Evolutionary conservation across 345 rosid species (phyloP).

Genomic region (Acer saccharum): DNA sequence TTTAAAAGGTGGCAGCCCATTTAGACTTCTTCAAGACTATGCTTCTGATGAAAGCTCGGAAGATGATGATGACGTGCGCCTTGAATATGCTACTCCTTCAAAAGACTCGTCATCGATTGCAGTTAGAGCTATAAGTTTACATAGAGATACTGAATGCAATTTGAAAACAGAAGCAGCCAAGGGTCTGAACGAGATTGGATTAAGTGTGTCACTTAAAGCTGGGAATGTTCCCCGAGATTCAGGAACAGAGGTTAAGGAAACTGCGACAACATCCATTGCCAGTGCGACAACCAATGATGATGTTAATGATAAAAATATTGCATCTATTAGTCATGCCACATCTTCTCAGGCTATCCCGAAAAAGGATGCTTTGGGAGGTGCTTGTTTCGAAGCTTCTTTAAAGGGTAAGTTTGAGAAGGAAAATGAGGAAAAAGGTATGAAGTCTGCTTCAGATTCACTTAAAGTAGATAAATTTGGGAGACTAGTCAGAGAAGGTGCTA

Average conservation of each 20-base stretch:
- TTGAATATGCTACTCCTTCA: conserved; percentile 9
- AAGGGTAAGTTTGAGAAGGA: conserved; percentile 32
- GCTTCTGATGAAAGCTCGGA: conserved; percentile 54
- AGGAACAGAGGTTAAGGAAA: conserved; percentile 22
- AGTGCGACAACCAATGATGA: conserved; percentile 19
- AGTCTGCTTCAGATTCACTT: conserved; percentile 29
- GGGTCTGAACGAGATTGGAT: conserved; percentile 21
- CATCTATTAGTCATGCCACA: conserved; percentile 16
- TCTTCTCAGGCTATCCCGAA: conserved; percentile 26
- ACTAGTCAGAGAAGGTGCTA: conserved; percentile 50
- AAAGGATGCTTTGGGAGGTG: conserved; percentile 25
- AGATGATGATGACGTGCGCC: conserved; percentile 23
- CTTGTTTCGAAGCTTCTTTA: conserved; percentile 16
- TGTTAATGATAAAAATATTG: conserved; percentile 20
- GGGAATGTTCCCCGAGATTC: conserved; percentile 8
- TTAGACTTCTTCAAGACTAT: conserved; percentile 52
- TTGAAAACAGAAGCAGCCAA: conserved; percentile 19
- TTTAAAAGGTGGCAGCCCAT: conserved; percentile 40
- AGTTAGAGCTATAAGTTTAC: conserved; percentile 16
- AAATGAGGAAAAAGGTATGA: conserved; percentile 24
- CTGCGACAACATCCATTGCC: conserved; percentile 17
- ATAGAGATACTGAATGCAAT: conserved; percentile 17
- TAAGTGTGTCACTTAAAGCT: conserved; percentile 14
- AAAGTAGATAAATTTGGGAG: conserved; percentile 67
- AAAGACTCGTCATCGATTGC: conserved; percentile 22